Percentiles rank a stretch among this genome's conserved stretches.
phyloP scores from a whole-genome alignment of 164 flowering plant genomes.

The Malania oleifera region DNA sequence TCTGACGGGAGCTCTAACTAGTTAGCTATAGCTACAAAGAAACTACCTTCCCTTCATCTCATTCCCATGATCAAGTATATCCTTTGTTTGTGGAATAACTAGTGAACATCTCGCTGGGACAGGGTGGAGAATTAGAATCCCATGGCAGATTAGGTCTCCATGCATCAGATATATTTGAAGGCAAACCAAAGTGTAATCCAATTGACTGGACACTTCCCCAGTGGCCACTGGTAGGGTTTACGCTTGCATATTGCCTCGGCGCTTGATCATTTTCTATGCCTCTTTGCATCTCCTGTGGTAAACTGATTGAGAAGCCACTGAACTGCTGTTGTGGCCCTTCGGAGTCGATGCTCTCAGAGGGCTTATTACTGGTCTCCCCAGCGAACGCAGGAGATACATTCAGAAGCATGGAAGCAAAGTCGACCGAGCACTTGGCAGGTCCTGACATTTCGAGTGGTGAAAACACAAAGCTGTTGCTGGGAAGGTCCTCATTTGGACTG shows the following conservation, averaged over 20 bases:
- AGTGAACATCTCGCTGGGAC: slow-evolving; percentile 71
- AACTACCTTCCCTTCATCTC: slow-evolving; percentile 1
- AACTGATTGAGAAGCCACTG: slow-evolving; percentile 31
- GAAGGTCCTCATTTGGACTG: slow-evolving; percentile 34
- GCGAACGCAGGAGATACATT: slow-evolving; percentile 29
- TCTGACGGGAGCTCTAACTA: slow-evolving; percentile 7
- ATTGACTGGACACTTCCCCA: slow-evolving; percentile 36
- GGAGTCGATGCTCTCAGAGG: slow-evolving; percentile 32
- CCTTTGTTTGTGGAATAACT: slow-evolving; percentile 54
- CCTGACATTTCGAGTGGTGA: slow-evolving; percentile 38
- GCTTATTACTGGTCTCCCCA: slow-evolving; percentile 21
- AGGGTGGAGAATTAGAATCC: slow-evolving; percentile 75
- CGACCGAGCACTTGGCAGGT: slow-evolving; percentile 28
- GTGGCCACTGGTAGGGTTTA: slow-evolving; percentile 19
- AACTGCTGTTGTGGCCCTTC: slow-evolving; percentile 34
- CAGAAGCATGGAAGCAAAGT: slow-evolving; percentile 39
- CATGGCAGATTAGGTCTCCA: slow-evolving; percentile 50
- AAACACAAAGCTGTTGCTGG: slow-evolving; percentile 28
- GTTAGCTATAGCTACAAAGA: slow-evolving; percentile 9
- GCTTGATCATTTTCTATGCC: slow-evolving; percentile 32
- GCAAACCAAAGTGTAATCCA: slow-evolving; percentile 59
- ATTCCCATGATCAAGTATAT: slow-evolving; percentile 32
- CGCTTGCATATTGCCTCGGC: slow-evolving; percentile 24
- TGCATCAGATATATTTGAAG: slow-evolving; percentile 29
- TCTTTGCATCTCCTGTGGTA: slow-evolving; percentile 34